phyloP scores from a whole-genome alignment of 306 rosid species.

The Cucurbita ficifolia region DNA sequence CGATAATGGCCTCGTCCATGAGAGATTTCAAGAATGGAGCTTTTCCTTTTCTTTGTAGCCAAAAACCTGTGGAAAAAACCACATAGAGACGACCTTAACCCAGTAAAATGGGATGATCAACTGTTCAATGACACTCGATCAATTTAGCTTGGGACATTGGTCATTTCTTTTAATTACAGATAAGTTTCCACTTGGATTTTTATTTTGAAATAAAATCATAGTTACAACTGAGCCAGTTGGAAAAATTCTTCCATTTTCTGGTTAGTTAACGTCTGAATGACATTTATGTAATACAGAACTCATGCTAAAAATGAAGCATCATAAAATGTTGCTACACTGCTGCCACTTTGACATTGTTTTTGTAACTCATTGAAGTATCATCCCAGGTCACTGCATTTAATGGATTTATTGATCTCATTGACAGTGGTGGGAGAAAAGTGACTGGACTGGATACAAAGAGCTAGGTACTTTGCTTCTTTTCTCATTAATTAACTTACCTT shows the following conservation, averaged over 20 bases:
- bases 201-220: background rate
- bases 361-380: constrained; percentile 42
- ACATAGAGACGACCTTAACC: background rate
- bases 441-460: constrained; percentile 99
- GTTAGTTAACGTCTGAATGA: background rate
- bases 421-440: constrained; percentile 99
- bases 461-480: constrained; percentile 44
- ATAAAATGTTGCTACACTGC: background rate
- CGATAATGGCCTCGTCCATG: no score
- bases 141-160: background rate
- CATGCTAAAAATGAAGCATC: background rate
- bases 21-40: no score
- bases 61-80: no score
- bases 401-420: constrained; percentile 94
- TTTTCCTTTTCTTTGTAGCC: no score
- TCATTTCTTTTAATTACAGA: background rate
- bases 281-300: background rate
- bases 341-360: constrained; percentile 18
- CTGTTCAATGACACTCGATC: background rate
- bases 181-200: background rate
- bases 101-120: background rate
- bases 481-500: background rate
- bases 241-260: background rate
- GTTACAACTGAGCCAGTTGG: background rate
- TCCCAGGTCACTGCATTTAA: constrained; percentile 81